Evolutionary conservation across 352 stramenopile species (phyloP).

Genomic region (Phytophthora gonapodyides): DNA sequence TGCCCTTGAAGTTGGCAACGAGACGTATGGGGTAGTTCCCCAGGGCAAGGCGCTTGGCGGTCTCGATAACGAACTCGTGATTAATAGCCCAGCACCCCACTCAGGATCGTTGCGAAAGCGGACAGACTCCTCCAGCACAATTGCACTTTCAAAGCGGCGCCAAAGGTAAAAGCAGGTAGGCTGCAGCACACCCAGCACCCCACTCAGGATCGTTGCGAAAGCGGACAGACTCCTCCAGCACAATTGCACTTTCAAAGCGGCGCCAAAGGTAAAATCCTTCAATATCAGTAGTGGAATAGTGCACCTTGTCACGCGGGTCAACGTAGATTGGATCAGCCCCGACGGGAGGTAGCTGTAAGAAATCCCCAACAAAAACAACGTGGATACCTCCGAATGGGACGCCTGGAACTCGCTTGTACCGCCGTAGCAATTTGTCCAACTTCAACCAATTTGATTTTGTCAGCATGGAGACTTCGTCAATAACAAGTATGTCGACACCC

Average conservation of each 20-base stretch:
- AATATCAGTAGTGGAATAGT: constrained; percentile 8
- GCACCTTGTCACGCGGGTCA: not conserved
- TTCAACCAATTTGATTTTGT: constrained; percentile 8
- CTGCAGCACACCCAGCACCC: constrained; percentile 1
- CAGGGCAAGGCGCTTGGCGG: not conserved
- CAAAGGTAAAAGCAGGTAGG: constrained; percentile 7
- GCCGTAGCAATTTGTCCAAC: constrained; percentile 5
- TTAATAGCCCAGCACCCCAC: constrained; percentile 12
- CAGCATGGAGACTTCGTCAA: constrained; percentile 15
- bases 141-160: not conserved
- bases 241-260: not conserved
- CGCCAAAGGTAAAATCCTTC: constrained; percentile 6
- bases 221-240: not conserved
- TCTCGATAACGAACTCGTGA: not conserved
- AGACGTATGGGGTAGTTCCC: constrained; percentile 4
- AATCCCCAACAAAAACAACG: constrained; percentile 11
- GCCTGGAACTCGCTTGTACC: constrained; percentile 4
- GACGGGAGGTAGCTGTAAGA: constrained; percentile 8
- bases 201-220: constrained; percentile 6
- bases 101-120: constrained; percentile 1
- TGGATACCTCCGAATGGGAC: constrained; percentile 12
- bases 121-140: not conserved
- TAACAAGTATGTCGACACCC: constrained; percentile 11
- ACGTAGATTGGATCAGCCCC: constrained; percentile 8
- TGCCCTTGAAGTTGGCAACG: not conserved